Evolutionary conservation across 805 yeast genomes (phyloP), one percentile per base, ranked within the genome.

Genomic region (Saccharomycopsis sp.): DNA sequence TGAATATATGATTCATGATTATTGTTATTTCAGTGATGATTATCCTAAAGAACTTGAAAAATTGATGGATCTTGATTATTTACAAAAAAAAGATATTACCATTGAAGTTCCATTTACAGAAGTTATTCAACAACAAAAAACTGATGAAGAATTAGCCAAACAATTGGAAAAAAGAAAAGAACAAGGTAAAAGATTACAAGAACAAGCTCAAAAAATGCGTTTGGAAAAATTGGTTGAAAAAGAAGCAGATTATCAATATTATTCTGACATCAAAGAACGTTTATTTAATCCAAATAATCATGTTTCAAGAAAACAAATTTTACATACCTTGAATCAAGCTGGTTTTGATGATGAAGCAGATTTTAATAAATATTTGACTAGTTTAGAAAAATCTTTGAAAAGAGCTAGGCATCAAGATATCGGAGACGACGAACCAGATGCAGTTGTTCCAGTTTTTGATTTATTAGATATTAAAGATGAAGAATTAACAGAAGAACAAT

Each of bases 101-200:
- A 55, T 87, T 1, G 96, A 92, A 57, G 87, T 86, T 1, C 94
- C 96, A 1, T 76, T 81, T 41, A 69, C 75, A 2, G 83, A 73
- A 45, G 69, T 74, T 2, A 66, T 73, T 6, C 78, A 72, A 39
- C 75, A 73, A 33, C 84, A 79, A 55, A 88, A 88, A 55, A 63
- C 86, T 0, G 92, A 80, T 45, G 95, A 85, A 57, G 96, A 89
- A 55, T 59, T 88, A 20, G 76, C 73, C 17, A 58, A 70, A 20
- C 87, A 83, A 48, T 79, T 88, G 1, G 89, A 81, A 49, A 78
- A 80, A 54, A 70, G 95, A 45, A 71, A 73, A 51, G 96, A 87
- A 54, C 82, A 81, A 47, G 96, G 96, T 6, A 73, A 79, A 48
- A 69, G 94, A 49, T 66, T 94, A 46, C 97, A 92, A 60, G 94